These are phyloP conservation scores for Erigeron canadensis DNA, from an alignment of 129 eudicot genomes.

Conservation along the genomic window DNA sequence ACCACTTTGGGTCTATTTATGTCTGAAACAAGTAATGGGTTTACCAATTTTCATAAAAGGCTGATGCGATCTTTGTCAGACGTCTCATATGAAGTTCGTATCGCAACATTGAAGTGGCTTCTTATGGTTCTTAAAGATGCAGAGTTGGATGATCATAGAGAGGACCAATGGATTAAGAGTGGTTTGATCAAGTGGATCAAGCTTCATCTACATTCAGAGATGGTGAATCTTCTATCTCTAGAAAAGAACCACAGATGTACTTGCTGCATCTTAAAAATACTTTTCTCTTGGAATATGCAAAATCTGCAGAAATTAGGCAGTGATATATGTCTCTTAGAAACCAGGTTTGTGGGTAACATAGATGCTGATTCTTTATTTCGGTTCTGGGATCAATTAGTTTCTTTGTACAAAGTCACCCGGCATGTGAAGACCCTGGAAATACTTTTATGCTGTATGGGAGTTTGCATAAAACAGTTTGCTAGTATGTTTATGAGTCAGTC, in stretches of 20 bases:
- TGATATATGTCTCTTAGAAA: slow-evolving; percentile 22
- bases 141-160: slow-evolving; percentile 20
- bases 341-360: slow-evolving; percentile 49
- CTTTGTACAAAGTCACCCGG: slow-evolving; percentile 49
- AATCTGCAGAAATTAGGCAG: slow-evolving; percentile 32
- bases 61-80: slow-evolving; percentile 62
- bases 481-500: slow-evolving; percentile 35
- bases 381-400: slow-evolving; percentile 73
- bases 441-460: slow-evolving; percentile 84
- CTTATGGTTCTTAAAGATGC: slow-evolving; percentile 54
- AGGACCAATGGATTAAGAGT: slow-evolving; percentile 28
- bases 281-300: slow-evolving; percentile 70
- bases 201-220: slow-evolving; percentile 54
- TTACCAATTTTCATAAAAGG: slow-evolving; percentile 45
- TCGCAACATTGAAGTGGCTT: slow-evolving; percentile 89
- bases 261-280: slow-evolving; percentile 68
- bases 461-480: slow-evolving; percentile 64
- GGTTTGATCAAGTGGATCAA: slow-evolving; percentile 44
- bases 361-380: slow-evolving; percentile 44
- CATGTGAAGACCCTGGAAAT: slow-evolving; percentile 70
- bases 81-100: slow-evolving; percentile 83
- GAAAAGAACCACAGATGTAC: slow-evolving; percentile 80
- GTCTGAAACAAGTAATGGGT: slow-evolving; percentile 32
- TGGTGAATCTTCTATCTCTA: slow-evolving; percentile 47
- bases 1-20: slow-evolving; percentile 26